Evolutionary conservation across 2,329 filamentous ascomycete species (phyloP).

Genomic region (Coniochaeta pulveracea): DNA sequence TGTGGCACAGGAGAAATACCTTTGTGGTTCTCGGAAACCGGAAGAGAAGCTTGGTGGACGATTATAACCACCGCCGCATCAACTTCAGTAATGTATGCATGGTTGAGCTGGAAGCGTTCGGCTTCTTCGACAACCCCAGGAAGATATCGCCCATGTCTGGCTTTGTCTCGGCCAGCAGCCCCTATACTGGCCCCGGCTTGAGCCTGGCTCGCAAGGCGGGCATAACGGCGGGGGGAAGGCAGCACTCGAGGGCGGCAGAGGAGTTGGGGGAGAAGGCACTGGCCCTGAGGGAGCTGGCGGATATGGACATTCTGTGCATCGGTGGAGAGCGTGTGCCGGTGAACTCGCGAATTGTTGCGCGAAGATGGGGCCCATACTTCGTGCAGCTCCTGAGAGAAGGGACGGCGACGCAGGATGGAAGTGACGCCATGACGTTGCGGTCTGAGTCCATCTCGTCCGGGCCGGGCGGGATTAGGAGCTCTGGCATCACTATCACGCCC

Average conservation of each 20-base stretch:
- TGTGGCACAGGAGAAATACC: constrained; percentile 88
- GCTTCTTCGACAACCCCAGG: constrained; percentile 90
- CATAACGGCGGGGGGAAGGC: constrained; percentile 63
- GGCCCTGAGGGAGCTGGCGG: constrained; percentile 70
- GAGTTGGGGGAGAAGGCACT: constrained; percentile 77
- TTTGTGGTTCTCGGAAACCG: constrained; percentile 94
- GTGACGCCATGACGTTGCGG: constrained; percentile 65
- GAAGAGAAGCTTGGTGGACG: constrained; percentile 86
- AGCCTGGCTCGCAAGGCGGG: constrained; percentile 49
- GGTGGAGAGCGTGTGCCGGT: constrained; percentile 86
- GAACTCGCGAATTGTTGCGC: constrained; percentile 78
- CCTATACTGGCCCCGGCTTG: constrained; percentile 43
- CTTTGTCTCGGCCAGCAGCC: constrained; percentile 75
- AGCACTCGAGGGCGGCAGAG: constrained; percentile 66
- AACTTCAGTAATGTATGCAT: constrained; percentile 97
- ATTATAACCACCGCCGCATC: constrained; percentile 95
- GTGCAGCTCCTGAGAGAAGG: constrained; percentile 82
- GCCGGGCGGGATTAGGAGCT: constrained; percentile 56
- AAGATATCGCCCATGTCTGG: constrained; percentile 67
- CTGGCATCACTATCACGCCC: constrained; percentile 75
- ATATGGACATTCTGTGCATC: constrained; percentile 94
- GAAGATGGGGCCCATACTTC: constrained; percentile 93
- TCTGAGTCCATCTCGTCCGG: constrained; percentile 32
- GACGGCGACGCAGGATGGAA: constrained; percentile 57
- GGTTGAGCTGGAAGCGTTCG: constrained; percentile 94